Evolutionary conservation across 305 asterid genomes (phyloP), one percentile per base, ranked within the genome.

Genomic region (Nicotiana rustica): DNA sequence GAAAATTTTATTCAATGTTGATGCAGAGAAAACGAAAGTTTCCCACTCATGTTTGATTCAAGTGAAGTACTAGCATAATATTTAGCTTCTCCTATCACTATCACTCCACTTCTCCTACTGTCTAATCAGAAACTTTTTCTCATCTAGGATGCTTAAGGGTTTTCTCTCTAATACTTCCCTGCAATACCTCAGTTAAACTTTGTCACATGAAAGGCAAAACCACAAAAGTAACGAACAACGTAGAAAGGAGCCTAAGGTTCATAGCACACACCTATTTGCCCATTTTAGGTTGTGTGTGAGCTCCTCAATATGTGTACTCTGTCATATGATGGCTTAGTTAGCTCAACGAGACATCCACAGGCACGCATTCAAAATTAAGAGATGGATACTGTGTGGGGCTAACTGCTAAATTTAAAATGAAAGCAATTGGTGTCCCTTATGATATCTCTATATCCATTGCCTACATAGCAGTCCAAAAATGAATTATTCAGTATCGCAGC

Each of bases 281-380:
- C 33, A 21, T 64, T 64, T 21, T 21, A 8, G 35, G 25, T 18
- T 21, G 35, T 3, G 17, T 25, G 17, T 21, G 68, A 25, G 17
- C 73, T 31, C 71, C 38, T 29, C 44, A 65, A 13, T 29, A 7
- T 66, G 44, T 31, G 41, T 12, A 12, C 41, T 64, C 68, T 65
- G 35, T 65, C n/a, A 31, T 66, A 29, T 66, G 71, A 66, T 66
- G 44, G 44, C 44, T 66, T 29, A 66, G 71, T 66, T 25, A 66
- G 47, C 73, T 31, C 47, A 33, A 13, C 13, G 31, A 44, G 73
- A 66, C 21, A 29, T 25, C 13, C 69, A 66, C 0, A 66, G 2
- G 0, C 12, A 31, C 47, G 6, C 10, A 2, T 33, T 66, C 73
- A 66, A 66, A 31, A 31, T 13, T 15, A 14, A 66, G 47, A 31